Percentiles rank a stretch among this genome's conserved stretches.
Evolutionary conservation across 176 grass and related monocot species (phyloP).

Genomic region (Cenchrus fungigraminus): DNA sequence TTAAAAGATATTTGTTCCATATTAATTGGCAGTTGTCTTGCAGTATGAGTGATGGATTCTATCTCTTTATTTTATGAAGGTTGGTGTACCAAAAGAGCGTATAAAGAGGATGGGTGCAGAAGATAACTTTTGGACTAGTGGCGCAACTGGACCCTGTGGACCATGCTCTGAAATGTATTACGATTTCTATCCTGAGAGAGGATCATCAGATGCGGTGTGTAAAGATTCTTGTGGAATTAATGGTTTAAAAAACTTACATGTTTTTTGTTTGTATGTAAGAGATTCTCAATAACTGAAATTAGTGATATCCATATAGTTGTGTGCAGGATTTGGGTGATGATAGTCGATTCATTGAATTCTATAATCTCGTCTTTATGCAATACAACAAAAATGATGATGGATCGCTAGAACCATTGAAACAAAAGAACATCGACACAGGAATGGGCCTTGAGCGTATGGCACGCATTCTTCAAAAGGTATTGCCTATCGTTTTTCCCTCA

Average conservation of each 20-base stretch:
- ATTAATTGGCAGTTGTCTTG: conserved; percentile 8
- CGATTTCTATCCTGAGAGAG: conserved; percentile 91
- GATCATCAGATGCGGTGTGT: conserved; percentile 72
- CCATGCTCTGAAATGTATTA: conserved; percentile 99
- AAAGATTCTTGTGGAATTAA: conserved; percentile 34
- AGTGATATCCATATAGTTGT: conserved; percentile 81
- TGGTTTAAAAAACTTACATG: conserved; percentile 23
- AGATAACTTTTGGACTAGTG: conserved; percentile 98
- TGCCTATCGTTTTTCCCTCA: neutral
- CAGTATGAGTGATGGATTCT: conserved; percentile 1
- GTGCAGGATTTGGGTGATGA: conserved; percentile 95
- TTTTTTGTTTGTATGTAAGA: conserved; percentile 13
- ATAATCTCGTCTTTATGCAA: conserved; percentile 99
- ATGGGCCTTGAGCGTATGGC: conserved; percentile 99
- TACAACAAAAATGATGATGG: conserved; percentile 98
- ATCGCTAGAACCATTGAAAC: conserved; percentile 84
- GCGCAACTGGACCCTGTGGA: conserved; percentile 88
- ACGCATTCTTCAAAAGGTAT: conserved; percentile 95
- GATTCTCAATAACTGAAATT: conserved; percentile 50
- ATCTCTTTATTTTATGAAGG: conserved; percentile 50
- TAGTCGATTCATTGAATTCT: conserved; percentile 95
- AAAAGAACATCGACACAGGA: conserved; percentile 95
- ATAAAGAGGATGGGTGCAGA: conserved; percentile 97
- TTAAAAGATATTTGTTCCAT: conserved; percentile 4
- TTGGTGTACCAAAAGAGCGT: conserved; percentile 85